Percentiles rank a stretch among this genome's conserved stretches.
These are phyloP conservation scores for Venturia effusa DNA, from an alignment of 2,329 filamentous ascomycete genomes.

Conservation along the genomic window DNA sequence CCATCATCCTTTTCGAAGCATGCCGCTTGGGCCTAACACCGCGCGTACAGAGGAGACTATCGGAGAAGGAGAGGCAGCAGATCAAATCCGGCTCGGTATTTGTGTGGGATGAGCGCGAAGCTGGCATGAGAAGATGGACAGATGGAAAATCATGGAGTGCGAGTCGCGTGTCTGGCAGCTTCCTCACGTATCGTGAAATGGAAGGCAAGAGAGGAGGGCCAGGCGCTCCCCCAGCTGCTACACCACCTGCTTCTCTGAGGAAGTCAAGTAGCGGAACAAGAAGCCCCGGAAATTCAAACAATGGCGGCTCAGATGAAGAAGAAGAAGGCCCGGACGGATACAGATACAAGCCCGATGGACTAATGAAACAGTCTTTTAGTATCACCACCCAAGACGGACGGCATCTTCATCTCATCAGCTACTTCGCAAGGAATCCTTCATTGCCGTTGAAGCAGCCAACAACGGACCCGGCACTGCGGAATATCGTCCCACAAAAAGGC, in stretches of 20 bases:
- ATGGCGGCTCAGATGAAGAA: constrained; percentile 71
- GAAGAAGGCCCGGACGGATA: constrained; percentile 71
- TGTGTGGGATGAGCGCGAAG: constrained; percentile 98
- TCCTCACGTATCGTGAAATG: constrained; percentile 96
- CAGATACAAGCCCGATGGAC: constrained; percentile 86
- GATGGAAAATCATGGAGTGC: constrained; percentile 99
- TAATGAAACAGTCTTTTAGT: constrained; percentile 99
- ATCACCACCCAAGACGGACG: constrained; percentile 87
- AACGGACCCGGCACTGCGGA: constrained; percentile 65
- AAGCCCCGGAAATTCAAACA: constrained; percentile 71
- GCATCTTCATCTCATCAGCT: constrained; percentile 94
- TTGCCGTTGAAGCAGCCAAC: constrained; percentile 71
- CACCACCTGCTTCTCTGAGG: background rate
- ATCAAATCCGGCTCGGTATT: constrained; percentile 97
- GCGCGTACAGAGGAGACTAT: constrained; percentile 81
- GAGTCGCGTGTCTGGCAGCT: constrained; percentile 92
- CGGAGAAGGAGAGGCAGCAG: constrained; percentile 92
- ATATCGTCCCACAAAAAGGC: constrained; percentile 80
- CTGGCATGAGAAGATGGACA: constrained; percentile 96
- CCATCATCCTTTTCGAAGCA: constrained; percentile 97
- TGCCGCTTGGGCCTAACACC: constrained; percentile 83
- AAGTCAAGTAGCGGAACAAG: constrained; percentile 37
- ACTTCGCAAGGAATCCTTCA: constrained; percentile 64
- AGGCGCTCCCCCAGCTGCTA: constrained; percentile 44
- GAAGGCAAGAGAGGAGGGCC: constrained; percentile 87